Base-by-base conservation (phyloP, 306 rosid species). In the Corylus heterophylla region DNA sequence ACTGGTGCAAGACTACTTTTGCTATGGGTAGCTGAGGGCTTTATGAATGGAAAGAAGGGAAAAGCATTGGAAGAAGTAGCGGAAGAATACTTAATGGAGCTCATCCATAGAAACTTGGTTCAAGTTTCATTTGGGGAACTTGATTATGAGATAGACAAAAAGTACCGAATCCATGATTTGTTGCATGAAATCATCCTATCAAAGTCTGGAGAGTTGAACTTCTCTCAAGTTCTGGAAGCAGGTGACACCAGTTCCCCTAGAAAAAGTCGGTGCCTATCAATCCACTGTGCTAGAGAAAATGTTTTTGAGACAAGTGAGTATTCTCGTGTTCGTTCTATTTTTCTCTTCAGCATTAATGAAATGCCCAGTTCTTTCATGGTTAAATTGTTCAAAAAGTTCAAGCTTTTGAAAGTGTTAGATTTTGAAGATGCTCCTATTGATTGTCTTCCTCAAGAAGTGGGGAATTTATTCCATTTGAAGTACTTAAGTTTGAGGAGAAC, bases 11-110 rank as follows among this genome's bases (percentile, higher is more conserved):
- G 58, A 67, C 66, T 80, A 5, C 2, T 54, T 74, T 31, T 17
- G 8, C 17, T 80, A 11, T 80, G 83, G 83, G 31, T 74, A 17
- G 74, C 69, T 0, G 79, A 80, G 52, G 79, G 75, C 2, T 74
- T 74, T 80, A 73, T 80, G 9, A 47, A 62, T 4, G 18, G 8
- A 22, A 17, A 6, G 7, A 61, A 51, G 14, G 10, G 75, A 1
- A 35, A 17, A 49, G 2, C 35, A n/a, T 25, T 74, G 5, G 75
- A 66, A 50, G 69, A 80, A 20, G 17, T 22, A 6, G 75, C 52
- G 0, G 69, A 54, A 8, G 70, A 74, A 4, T 74, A 67, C 75
- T 80, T 80, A 12, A 27, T 0, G 8, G 83, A 80, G 35, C 83
- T 74, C 2, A 9, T 39, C 14, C 50, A 39, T 7, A 67, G 72